These are phyloP conservation scores for Colletotrichum tamarilloi DNA, from an alignment of 2,329 filamentous ascomycete genomes.

Conservation along the genomic window DNA sequence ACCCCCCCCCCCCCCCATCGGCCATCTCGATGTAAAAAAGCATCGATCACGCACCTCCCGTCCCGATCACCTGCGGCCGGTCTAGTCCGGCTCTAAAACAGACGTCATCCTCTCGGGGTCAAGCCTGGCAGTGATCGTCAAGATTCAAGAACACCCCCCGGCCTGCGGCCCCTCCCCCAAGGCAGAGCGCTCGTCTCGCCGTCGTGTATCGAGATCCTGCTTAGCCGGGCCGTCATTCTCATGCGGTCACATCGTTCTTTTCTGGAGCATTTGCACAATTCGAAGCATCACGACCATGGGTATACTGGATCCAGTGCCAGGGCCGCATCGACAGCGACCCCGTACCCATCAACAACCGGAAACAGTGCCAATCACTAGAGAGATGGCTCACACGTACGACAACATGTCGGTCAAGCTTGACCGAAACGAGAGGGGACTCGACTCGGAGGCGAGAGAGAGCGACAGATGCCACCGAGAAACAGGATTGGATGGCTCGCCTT, in stretches of 20 bases:
- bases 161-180: constrained; percentile 8
- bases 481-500: constrained; percentile 24
- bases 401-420: constrained; percentile 20
- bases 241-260: constrained; percentile 6
- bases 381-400: neutral
- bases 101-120: constrained; percentile 30
- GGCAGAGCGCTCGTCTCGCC: constrained; percentile 1
- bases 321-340: constrained; percentile 22
- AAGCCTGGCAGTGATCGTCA: constrained; percentile 32
- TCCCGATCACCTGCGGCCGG: constrained; percentile 29
- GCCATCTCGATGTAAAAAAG: constrained; percentile 28
- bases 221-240: constrained; percentile 15
- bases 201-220: constrained; percentile 31
- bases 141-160: constrained; percentile 17
- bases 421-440: neutral
- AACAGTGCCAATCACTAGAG: neutral
- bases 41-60: constrained; percentile 30
- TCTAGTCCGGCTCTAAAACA: constrained; percentile 29
- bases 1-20: neutral
- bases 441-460: neutral
- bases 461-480: constrained; percentile 6
- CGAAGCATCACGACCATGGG: constrained; percentile 22
- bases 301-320: constrained; percentile 8
- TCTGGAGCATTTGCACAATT: constrained; percentile 21
- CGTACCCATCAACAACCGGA: neutral